Conservation (phyloP, 208 protist genomes). For the Trichomonas gallinae region DNA sequence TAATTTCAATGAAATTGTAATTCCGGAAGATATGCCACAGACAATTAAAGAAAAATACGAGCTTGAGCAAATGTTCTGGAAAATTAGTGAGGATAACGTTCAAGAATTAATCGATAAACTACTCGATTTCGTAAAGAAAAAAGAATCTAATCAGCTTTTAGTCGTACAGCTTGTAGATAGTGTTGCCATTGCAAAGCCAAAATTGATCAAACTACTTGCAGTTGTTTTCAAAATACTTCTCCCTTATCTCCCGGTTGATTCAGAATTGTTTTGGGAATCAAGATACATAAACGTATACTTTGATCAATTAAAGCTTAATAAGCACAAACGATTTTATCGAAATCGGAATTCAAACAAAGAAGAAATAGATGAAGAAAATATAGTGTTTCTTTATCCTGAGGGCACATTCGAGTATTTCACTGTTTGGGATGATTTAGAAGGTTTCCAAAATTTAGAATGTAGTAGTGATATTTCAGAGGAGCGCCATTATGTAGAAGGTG, state of each 20-base stretch:
- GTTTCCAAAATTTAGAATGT: not conserved
- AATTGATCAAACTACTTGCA: not conserved
- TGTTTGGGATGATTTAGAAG: not conserved
- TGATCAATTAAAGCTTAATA: not conserved
- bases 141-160: not conserved
- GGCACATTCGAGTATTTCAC: not conserved
- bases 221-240: not conserved
- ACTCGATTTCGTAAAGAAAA: not conserved
- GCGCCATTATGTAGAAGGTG: not conserved
- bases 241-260: not conserved
- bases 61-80: not conserved
- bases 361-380: not conserved
- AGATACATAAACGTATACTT: not conserved
- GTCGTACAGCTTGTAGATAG: not conserved
- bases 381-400: not conserved
- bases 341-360: too few species aligned
- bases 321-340: not conserved
- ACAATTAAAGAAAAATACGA: not conserved
- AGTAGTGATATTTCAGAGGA: too few species aligned
- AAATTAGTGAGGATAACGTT: not conserved
- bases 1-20: not conserved
- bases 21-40: not conserved
- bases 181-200: not conserved
- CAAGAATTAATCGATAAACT: not conserved
- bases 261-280: not conserved